A percentile compares a stretch with the other conserved stretches of the same genome.
phyloP scores from a whole-genome alignment of 116 monocot species.

The Phalaenopsis hybrid region DNA sequence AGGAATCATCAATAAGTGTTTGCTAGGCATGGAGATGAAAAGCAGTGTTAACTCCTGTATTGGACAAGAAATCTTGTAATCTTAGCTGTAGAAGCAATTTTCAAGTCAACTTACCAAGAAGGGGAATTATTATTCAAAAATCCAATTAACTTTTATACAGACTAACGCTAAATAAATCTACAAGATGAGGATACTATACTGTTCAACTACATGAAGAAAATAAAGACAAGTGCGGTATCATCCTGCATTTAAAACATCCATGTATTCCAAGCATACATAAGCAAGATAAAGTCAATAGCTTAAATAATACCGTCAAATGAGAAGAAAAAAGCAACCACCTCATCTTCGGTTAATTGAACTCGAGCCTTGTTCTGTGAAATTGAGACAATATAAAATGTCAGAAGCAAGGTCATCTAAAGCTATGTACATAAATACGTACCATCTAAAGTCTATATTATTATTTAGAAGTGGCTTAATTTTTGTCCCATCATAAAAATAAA shows the following conservation, averaged over 20 bases:
- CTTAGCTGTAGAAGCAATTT: not conserved
- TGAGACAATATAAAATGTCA: not conserved
- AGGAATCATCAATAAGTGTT: not conserved
- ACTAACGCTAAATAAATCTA: not conserved
- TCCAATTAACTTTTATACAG: not conserved
- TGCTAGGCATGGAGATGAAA: not conserved
- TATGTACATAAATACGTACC: not conserved
- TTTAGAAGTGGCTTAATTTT: not conserved
- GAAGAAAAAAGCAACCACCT: constrained; percentile 73
- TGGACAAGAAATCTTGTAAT: no score
- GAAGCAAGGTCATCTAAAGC: not conserved
- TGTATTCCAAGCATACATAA: not conserved
- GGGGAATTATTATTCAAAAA: not conserved
- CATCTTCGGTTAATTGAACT: constrained; percentile 71
- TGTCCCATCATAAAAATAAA: not conserved
- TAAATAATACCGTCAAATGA: constrained; percentile 62
- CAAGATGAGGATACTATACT: not conserved
- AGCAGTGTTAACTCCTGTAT: no score
- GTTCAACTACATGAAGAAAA: not conserved
- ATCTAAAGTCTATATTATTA: not conserved
- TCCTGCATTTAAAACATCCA: not conserved
- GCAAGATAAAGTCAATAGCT: not conserved
- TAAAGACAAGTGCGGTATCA: not conserved
- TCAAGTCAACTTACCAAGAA: not conserved
- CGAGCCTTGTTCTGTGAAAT: constrained; percentile 36